These are phyloP conservation scores for Kingdonia uniflora DNA, from an alignment of 164 flowering plant genomes.

Conservation along the genomic window DNA sequence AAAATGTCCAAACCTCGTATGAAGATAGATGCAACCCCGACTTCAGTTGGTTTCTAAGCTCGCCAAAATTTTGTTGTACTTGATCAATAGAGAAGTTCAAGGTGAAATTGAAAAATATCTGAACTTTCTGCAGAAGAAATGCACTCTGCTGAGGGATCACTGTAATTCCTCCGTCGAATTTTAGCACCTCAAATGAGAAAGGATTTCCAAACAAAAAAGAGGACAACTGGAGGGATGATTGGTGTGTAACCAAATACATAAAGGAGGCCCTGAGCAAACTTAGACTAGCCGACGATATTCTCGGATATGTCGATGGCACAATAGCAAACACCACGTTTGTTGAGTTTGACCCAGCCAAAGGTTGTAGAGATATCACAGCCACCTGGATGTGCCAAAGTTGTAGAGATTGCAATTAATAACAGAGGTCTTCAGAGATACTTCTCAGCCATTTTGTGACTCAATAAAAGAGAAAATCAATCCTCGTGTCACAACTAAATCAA, in stretches of 20 bases:
- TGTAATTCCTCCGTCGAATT: slow-evolving; percentile 73
- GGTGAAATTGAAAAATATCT: slow-evolving; percentile 61
- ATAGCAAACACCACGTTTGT: slow-evolving; percentile 70
- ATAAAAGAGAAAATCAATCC: too few species aligned
- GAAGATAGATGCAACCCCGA: slow-evolving; percentile 10
- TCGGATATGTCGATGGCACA: slow-evolving; percentile 33
- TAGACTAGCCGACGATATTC: slow-evolving; percentile 27
- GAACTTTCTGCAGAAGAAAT: slow-evolving; percentile 67
- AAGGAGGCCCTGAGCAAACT: slow-evolving; percentile 55
- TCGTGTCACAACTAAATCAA: too few species aligned
- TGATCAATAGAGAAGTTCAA: slow-evolving; percentile 62
- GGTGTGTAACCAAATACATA: slow-evolving; percentile 33
- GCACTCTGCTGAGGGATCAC: slow-evolving; percentile 57
- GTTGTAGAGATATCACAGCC: slow-evolving; percentile 41
- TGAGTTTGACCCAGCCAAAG: slow-evolving; percentile 33
- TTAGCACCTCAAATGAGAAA: slow-evolving; percentile 63
- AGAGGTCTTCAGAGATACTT: too few species aligned
- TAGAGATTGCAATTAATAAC: neutral
- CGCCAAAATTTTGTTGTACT: slow-evolving; percentile 44
- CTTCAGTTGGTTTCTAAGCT: slow-evolving; percentile 12
- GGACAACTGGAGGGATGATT: slow-evolving; percentile 38
- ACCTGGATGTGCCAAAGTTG: slow-evolving; percentile 42
- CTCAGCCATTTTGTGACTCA: too few species aligned
- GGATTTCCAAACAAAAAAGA: slow-evolving; percentile 64
- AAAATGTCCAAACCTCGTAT: slow-evolving; percentile 43